phyloP scores from a whole-genome alignment of 345 rosid genomes.

The Citrus glauca region DNA sequence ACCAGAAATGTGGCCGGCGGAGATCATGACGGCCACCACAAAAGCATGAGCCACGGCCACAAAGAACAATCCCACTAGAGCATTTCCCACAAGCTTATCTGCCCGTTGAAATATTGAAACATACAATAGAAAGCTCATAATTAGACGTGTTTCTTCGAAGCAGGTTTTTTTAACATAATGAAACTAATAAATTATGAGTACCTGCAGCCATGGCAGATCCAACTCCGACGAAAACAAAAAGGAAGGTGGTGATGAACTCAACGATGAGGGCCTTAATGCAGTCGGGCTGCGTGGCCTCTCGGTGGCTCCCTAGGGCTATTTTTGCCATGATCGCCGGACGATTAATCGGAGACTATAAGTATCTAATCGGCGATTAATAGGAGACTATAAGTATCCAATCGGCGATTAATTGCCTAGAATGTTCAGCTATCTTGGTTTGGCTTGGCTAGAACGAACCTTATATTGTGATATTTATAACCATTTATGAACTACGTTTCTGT shows the following conservation, averaged over 20 bases:
- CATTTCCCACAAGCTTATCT: constrained; percentile 48
- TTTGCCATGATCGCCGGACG: constrained; percentile 41
- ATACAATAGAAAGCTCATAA: too few relatives aligned
- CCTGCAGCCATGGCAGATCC: constrained; percentile 82
- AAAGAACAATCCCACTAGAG: constrained; percentile 52
- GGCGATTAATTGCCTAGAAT: background rate
- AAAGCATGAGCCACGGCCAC: constrained; percentile 87
- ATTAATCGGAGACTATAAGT: background rate
- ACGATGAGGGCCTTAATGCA: constrained; percentile 75
- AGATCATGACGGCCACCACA: constrained; percentile 81
- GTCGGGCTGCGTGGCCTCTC: constrained; percentile 60
- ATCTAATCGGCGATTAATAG: background rate
- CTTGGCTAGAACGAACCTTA: background rate
- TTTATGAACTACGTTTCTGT: background rate
- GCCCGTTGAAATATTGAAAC: background rate
- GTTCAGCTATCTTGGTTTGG: background rate
- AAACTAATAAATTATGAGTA: constrained; percentile 11
- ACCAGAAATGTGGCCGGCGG: constrained; percentile 87
- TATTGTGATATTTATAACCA: background rate
- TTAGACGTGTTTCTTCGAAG: background rate
- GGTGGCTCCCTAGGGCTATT: constrained; percentile 56
- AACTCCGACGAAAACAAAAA: constrained; percentile 81
- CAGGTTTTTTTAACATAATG: background rate
- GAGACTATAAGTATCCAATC: background rate
- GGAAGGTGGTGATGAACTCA: constrained; percentile 81